These are phyloP conservation scores for Pisolithus microcarpus DNA, from an alignment of 768 basidiomycete species.

Conservation along the genomic window DNA sequence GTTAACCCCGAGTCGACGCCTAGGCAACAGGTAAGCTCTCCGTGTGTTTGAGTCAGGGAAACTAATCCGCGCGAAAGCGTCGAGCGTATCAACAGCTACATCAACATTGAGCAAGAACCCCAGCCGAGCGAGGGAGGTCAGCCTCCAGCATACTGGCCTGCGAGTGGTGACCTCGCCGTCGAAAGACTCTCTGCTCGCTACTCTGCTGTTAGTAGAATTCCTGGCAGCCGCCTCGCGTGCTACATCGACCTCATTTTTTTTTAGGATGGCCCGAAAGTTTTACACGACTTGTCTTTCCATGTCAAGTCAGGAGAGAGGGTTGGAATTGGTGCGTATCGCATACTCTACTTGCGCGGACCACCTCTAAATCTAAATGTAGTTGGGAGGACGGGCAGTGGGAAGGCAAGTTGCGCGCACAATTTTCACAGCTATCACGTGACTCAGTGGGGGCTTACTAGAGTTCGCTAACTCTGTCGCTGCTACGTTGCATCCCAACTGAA, in stretches of 20 bases:
- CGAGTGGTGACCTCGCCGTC: slow-evolving; percentile 46
- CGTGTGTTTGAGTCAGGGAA: background rate
- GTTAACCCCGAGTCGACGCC: background rate
- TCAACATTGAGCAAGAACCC: slow-evolving; percentile 52
- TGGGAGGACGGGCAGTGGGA: slow-evolving; percentile 54
- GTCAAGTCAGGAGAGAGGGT: slow-evolving; percentile 53
- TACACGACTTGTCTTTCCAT: slow-evolving; percentile 44
- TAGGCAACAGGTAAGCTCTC: slow-evolving; percentile 10
- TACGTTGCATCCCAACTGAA: slow-evolving; percentile 47
- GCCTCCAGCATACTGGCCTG: slow-evolving; percentile 63
- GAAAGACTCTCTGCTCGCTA: slow-evolving; percentile 48
- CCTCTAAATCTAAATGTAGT: slow-evolving; percentile 27
- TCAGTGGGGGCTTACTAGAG: slow-evolving; percentile 25
- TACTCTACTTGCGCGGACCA: background rate
- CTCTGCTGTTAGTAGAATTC: slow-evolving; percentile 22
- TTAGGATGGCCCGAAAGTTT: slow-evolving; percentile 48
- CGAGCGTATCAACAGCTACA: slow-evolving; percentile 48
- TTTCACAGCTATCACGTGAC: slow-evolving; percentile 1
- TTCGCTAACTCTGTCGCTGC: slow-evolving; percentile 44
- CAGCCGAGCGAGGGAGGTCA: slow-evolving; percentile 31
- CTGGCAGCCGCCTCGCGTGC: too few species aligned
- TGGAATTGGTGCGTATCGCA: slow-evolving; percentile 39
- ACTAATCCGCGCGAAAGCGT: slow-evolving; percentile 23
- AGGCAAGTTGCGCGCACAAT: slow-evolving; percentile 20
- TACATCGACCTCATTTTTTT: slow-evolving; percentile 3